These are phyloP conservation scores for Ballota nigra DNA, from an alignment of 257 asterid species.

Conservation along the genomic window DNA sequence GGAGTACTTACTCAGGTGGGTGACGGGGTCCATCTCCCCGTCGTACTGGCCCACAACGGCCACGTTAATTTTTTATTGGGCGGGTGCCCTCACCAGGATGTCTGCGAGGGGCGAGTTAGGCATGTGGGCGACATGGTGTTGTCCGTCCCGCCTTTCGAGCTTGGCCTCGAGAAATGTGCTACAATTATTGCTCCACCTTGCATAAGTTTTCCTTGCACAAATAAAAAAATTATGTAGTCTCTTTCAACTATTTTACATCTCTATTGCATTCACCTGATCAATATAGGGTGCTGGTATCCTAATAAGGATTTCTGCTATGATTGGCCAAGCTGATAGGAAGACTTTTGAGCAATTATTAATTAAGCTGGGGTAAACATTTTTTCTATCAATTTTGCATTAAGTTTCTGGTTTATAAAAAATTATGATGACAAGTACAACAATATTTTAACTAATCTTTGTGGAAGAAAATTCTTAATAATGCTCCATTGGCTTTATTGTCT, in stretches of 20 bases:
- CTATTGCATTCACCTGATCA: conserved; percentile 17
- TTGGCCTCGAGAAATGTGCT: too few species aligned
- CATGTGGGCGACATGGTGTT: too few species aligned
- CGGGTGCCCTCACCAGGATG: too few species aligned
- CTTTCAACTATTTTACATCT: conserved; percentile 9
- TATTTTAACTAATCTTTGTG: conserved; percentile 7
- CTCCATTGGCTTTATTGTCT: conserved; percentile 21
- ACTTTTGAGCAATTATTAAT: conserved; percentile 68
- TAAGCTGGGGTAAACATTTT: conserved; percentile 66
- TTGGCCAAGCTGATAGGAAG: conserved; percentile 56
- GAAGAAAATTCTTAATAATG: neutral
- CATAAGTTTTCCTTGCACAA: too few species aligned
- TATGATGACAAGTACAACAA: neutral
- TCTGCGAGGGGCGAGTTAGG: too few species aligned
- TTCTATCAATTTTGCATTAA: conserved; percentile 6
- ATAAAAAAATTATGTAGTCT: neutral
- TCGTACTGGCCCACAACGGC: too few species aligned
- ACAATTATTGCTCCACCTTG: too few species aligned
- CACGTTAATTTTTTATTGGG: too few species aligned
- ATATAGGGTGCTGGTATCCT: conserved; percentile 79
- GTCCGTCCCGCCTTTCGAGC: too few species aligned
- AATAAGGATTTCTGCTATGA: conserved; percentile 79
- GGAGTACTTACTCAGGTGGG: too few species aligned
- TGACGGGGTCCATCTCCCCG: too few species aligned
- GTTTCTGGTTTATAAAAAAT: too few species aligned